Base-by-base conservation (phyloP, 164 flowering plant genomes). In the Warburgia ugandensis region DNA sequence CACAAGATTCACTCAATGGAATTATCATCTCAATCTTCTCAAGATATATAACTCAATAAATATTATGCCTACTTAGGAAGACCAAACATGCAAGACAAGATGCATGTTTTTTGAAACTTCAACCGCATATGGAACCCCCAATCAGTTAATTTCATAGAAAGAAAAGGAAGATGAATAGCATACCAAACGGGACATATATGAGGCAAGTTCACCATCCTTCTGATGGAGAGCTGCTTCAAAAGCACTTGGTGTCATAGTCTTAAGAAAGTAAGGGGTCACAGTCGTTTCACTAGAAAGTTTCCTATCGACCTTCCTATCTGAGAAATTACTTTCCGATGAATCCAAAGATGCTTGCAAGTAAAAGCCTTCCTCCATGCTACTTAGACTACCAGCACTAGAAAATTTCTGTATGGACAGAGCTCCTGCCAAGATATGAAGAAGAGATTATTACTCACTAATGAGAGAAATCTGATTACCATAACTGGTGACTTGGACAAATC, bases 141-240 rank as follows among this genome's bases (percentile, higher is more conserved):
- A n/a, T n/a, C n/a, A n/a, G n/a, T n/a, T n/a, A n/a, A n/a, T n/a
- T n/a, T n/a, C n/a, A n/a, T n/a, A 25, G 28, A 35, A 1, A 48
- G 28, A 16, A 26, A 19, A 14, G 11, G 32, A 36, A 46, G 32
- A 52, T 16, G 42, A 14, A 65, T 25, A 22, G 40, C 71, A 41
- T 79, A 94, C 99, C 96, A 94, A 68, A 52, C 99, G 94, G 30
- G 99, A 84, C 76, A 84, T 83, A 57, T 89, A 94, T 26, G 97
- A 94, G 3, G 94, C 78, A 61, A 94, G 87, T 73, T 94, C 99
- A 49, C 99, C 97, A 72, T 94, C 97, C 71, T 89, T 89, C 57
- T 86, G 99, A 49, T 96, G 89, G 51, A 94, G 84, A 46, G 86
- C 68, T 42, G 94, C 75, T 73, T 89, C 99, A 64, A 80, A 88